A percentile compares a stretch with the other conserved stretches of the same genome.
Conservation (phyloP, 1,284 basidiomycete species). For the Crucibulum parvulum region DNA sequence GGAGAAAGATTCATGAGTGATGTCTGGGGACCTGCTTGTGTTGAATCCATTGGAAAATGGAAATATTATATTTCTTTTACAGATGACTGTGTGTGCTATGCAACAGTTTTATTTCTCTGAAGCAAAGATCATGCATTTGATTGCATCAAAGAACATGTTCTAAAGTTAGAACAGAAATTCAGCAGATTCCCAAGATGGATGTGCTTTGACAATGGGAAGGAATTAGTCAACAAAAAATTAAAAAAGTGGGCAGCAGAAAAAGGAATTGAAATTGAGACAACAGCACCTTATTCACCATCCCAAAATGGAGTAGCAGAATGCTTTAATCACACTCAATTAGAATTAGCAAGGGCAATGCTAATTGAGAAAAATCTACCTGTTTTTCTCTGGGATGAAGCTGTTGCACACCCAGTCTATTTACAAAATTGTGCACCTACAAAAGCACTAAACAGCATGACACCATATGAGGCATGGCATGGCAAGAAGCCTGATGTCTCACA, state of each 20-base stretch:
- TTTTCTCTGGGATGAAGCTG: slow-evolving; percentile 47
- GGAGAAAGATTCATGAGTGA: slow-evolving; percentile 12
- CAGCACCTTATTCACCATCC: slow-evolving; percentile 39
- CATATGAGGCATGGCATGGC: slow-evolving; percentile 28
- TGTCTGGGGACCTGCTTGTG: slow-evolving; percentile 16
- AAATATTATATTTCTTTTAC: slow-evolving; percentile 25
- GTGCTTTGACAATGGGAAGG: slow-evolving; percentile 26
- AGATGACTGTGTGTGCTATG: slow-evolving; percentile 9
- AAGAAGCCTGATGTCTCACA: slow-evolving; percentile 32
- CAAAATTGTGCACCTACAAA: slow-evolving; percentile 21
- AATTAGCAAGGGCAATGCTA: slow-evolving; percentile 32
- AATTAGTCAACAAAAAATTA: slow-evolving; percentile 23
- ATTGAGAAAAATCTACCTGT: slow-evolving; percentile 29
- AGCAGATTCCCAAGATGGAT: slow-evolving; percentile 17
- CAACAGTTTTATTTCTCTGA: slow-evolving; percentile 17
- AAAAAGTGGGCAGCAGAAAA: slow-evolving; percentile 15
- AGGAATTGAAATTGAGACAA: slow-evolving; percentile 24
- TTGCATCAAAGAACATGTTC: not conserved
- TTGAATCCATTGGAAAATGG: slow-evolving; percentile 7
- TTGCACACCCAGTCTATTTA: slow-evolving; percentile 35
- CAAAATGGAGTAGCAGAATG: slow-evolving; percentile 48
- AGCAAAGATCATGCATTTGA: slow-evolving; percentile 17
- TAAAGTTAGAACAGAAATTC: slow-evolving; percentile 9
- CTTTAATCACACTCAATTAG: slow-evolving; percentile 35
- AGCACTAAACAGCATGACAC: slow-evolving; percentile 23